Evolutionary conservation across 164 flowering plant species (phyloP).

Genomic region (Sextonia rubra): DNA sequence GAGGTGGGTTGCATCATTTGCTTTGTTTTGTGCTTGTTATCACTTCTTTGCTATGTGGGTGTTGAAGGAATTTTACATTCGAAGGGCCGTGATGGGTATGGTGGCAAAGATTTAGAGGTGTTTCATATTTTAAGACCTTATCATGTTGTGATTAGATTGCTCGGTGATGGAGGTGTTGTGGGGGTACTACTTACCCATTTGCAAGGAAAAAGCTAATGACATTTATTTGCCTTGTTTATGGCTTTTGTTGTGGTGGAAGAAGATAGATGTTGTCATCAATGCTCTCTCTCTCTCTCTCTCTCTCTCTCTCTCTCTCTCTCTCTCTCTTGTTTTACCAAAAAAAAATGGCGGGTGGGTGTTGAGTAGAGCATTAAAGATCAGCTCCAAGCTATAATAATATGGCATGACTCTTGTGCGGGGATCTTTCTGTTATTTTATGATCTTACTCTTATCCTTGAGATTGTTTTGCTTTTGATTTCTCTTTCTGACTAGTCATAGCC

Average conservation of each 20-base stretch:
- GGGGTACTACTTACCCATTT: neutral
- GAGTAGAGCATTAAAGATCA: slow-evolving; percentile 15
- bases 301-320: too few relatives aligned
- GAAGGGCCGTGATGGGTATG: neutral
- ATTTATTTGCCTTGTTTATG: neutral
- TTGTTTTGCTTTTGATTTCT: neutral
- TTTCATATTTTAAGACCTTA: neutral
- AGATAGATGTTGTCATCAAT: slow-evolving; percentile 24
- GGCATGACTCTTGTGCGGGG: neutral
- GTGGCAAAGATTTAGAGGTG: slow-evolving; percentile 2
- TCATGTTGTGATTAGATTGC: slow-evolving; percentile 5
- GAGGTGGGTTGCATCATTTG: too few relatives aligned
- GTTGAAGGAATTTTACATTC: neutral
- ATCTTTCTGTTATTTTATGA: neutral
- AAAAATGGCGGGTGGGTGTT: slow-evolving; percentile 45
- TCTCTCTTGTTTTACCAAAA: too few relatives aligned
- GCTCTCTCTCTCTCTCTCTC: too few relatives aligned
- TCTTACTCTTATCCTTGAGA: neutral
- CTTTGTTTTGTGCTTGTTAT: too few relatives aligned
- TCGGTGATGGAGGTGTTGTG: neutral
- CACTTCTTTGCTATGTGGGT: too few relatives aligned
- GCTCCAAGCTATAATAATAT: slow-evolving; percentile 6
- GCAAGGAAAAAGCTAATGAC: too few relatives aligned
- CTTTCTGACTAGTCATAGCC: neutral
- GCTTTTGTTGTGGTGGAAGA: slow-evolving; percentile 16